Base-by-base conservation (phyloP, 352 stramenopile genomes). In the Phytopythium helicoides region DNA sequence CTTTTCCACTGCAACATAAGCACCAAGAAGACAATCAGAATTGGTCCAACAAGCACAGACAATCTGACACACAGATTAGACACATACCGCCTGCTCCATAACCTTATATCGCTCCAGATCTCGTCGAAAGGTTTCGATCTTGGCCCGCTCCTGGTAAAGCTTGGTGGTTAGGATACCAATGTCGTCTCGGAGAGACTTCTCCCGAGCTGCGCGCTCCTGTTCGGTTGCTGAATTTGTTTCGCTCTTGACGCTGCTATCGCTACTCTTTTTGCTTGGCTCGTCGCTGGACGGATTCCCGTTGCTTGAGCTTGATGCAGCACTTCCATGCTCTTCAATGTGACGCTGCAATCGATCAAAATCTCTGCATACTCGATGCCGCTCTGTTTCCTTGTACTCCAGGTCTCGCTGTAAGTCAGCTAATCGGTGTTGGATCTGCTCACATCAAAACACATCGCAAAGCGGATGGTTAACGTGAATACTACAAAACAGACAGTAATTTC, bases 351-450 rank as follows among this genome's bases (percentile, higher is more conserved):
- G 81, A 54, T 95, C 85, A 25, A 83, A 86, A 16, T 88, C 77
- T 41, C 85, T 68, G 58, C 82, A 93, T 15, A 77, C 85, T 21
- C 66, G 74, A 72, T 94, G 85, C 0, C 85, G 72, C 49, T 93
- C 81, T 5, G 76, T 66, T 62, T 94, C 85, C 52, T 92, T 94
- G 11, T 68, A 54, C 40, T 91, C 79, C 26, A 94, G 42, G 56
- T 92, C 85, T 21, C 38, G 45, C 51, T 92, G 68, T 19, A 94
- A 59, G 21, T 86, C 75, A 28, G 52, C 42, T 50, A 94, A 68
- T 39, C 78, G 71, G 7, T 52, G 64, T 58, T 86, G 76, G 42
- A 63, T 79, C 79, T 93, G 52, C 36, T 18, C 28, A 46, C 22
- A 52, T 18, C 8, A 11, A 16, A 6, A 26, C 38, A n/a, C 38